Evolutionary conservation across 352 stramenopile species (phyloP), one percentile per base, ranked within the genome.

Genomic region (Aphanomyces euteiches): DNA sequence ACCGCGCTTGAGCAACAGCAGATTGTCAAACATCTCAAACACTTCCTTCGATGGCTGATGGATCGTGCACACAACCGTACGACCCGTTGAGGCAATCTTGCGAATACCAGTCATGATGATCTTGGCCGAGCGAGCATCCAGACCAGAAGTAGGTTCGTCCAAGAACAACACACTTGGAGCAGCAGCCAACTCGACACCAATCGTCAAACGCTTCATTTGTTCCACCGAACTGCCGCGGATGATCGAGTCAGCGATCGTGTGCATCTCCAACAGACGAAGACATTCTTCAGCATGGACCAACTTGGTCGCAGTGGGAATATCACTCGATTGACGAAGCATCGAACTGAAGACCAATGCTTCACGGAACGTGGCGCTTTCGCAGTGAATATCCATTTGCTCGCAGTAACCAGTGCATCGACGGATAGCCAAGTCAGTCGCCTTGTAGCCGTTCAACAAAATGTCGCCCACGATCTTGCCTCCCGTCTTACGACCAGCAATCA

Each of bases 261-360:
- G 64, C 5, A 88, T 68, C 34, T 88, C 80, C 7, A 88, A 68
- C 41, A 88, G 41, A 8, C 75, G 75, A 19, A 88, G 77, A 34
- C 80, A 87, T 63, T 88, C 80, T 5, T 79, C 69, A 10, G 86
- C 80, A 0, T 78, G 83, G 43, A 75, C 77, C 56, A 77, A 67
- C 56, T 88, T 88, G 40, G 82, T 75, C 2, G 50, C 58, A 0
- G 48, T 54, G 0, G 81, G 41, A 8, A 88, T 56, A 36, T 75
- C 75, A 0, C 74, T 66, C 7, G 66, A 74, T 28, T 88, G 81
- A 39, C 90, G 76, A 37, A 98, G 67, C 67, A 90, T 87, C 7
- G 93, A 91, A 7, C 83, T 93, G 71, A 98, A 98, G 3, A 79
- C 67, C 50, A 98, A 90, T 17, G 90, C 87, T 68, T 98, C 93